These are phyloP conservation scores for Lagerstroemia speciosa DNA, from an alignment of 345 rosid genomes.

Conservation along the genomic window DNA sequence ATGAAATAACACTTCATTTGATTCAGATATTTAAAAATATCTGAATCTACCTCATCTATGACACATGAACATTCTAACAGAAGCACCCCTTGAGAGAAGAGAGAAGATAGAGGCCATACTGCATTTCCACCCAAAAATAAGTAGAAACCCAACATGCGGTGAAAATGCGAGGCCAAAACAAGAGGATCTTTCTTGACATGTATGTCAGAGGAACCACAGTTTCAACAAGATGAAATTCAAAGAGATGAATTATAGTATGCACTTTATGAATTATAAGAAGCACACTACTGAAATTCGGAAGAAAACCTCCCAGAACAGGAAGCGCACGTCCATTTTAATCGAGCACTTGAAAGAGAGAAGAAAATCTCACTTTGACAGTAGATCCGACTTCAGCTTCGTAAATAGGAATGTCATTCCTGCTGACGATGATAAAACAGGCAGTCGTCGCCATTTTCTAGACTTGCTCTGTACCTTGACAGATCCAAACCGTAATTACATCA, in stretches of 20 bases:
- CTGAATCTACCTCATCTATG: not conserved
- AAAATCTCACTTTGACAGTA: constrained; percentile 49
- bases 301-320: not conserved
- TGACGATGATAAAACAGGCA: constrained; percentile 84
- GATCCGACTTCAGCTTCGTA: constrained; percentile 98
- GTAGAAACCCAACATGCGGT: not conserved
- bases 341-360: not conserved
- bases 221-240: not conserved
- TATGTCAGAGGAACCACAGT: not conserved
- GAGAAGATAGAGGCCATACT: not conserved
- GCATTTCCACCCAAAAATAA: not conserved
- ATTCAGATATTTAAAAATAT: not conserved
- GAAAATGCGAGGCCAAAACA: not conserved
- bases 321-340: not conserved
- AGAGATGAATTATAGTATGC: not conserved
- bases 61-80: not conserved
- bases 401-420: constrained; percentile 84
- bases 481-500: not conserved
- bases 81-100: not conserved
- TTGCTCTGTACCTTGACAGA: not conserved
- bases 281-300: not conserved
- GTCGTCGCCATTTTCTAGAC: constrained; percentile 56
- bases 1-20: not conserved
- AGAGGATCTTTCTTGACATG: not conserved
- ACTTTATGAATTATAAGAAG: not conserved